Evolutionary conservation across 495 filamentous ascomycete species (phyloP).

Genomic region (Chaetomium fimeti): DNA sequence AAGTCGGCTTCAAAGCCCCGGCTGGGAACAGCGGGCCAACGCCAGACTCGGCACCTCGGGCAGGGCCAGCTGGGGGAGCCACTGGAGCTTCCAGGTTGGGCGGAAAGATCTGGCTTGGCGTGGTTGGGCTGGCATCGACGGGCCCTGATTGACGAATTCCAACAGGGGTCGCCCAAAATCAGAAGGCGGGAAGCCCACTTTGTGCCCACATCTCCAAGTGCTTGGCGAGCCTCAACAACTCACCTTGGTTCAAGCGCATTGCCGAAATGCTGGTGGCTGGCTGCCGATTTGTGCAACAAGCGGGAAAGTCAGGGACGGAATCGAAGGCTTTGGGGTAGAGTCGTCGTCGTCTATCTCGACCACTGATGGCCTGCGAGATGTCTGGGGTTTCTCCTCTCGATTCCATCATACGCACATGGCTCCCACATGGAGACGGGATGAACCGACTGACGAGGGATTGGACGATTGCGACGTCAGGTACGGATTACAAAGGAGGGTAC

Average conservation of each 20-base stretch:
- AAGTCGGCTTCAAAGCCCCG: neutral
- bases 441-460: constrained; percentile 6
- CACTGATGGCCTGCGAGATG: neutral
- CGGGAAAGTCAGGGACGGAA: neutral
- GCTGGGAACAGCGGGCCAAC: neutral
- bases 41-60: constrained; percentile 5
- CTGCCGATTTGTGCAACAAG: neutral
- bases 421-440: constrained; percentile 20
- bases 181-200: constrained; percentile 8
- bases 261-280: constrained; percentile 21
- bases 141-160: neutral
- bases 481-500: no score
- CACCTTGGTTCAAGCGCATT: neutral
- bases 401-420: constrained; percentile 14
- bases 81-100: constrained; percentile 12
- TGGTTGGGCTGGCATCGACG: constrained; percentile 18
- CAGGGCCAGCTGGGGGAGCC: constrained; percentile 2
- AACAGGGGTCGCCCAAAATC: constrained; percentile 7
- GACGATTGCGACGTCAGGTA: neutral
- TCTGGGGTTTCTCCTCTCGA: neutral
- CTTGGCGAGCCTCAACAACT: neutral
- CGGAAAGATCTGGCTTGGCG: constrained; percentile 25
- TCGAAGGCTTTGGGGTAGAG: neutral
- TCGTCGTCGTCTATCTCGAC: neutral
- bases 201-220: constrained; percentile 3